These are phyloP conservation scores for Aspergillus pseudoglaucus DNA, from an alignment of 2,329 filamentous ascomycete species.

Conservation along the genomic window DNA sequence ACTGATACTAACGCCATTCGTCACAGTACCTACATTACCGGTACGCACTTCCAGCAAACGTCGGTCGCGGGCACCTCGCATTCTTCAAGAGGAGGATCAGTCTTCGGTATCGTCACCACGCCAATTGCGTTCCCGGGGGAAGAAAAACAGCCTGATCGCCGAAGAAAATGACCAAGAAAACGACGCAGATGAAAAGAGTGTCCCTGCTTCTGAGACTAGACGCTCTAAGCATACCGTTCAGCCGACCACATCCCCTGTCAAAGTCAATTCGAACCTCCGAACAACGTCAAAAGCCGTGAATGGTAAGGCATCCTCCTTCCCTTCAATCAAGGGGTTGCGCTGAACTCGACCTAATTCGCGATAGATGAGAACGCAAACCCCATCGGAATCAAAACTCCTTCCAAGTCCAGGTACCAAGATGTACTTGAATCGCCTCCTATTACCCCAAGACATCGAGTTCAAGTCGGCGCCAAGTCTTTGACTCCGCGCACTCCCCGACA, in stretches of 20 bases:
- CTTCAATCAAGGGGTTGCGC: background rate
- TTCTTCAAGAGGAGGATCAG: conserved; percentile 27
- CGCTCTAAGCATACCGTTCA: conserved; percentile 45
- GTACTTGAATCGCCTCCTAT: conserved; percentile 63
- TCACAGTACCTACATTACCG: conserved; percentile 19
- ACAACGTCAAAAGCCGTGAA: conserved; percentile 31
- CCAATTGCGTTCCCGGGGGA: conserved; percentile 34
- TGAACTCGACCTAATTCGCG: conserved; percentile 3
- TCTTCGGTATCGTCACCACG: conserved; percentile 20
- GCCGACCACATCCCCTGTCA: conserved; percentile 41
- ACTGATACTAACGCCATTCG: conserved; percentile 7
- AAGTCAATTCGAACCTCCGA: conserved; percentile 41
- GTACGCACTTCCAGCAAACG: conserved; percentile 41
- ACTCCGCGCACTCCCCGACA: conserved; percentile 75
- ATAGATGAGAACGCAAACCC: conserved; percentile 40
- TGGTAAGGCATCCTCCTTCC: conserved; percentile 17
- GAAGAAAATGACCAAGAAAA: conserved; percentile 30
- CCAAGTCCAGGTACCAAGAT: conserved; percentile 63
- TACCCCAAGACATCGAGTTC: conserved; percentile 78
- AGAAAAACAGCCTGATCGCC: conserved; percentile 14
- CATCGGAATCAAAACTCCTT: conserved; percentile 40
- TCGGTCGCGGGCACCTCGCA: conserved; percentile 39
- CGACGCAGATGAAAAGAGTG: conserved; percentile 13
- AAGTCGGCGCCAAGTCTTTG: conserved; percentile 65
- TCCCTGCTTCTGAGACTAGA: conserved; percentile 26